Conservation (phyloP, 2,329 filamentous ascomycete species). For the Ophiocordyceps robertsii region DNA sequence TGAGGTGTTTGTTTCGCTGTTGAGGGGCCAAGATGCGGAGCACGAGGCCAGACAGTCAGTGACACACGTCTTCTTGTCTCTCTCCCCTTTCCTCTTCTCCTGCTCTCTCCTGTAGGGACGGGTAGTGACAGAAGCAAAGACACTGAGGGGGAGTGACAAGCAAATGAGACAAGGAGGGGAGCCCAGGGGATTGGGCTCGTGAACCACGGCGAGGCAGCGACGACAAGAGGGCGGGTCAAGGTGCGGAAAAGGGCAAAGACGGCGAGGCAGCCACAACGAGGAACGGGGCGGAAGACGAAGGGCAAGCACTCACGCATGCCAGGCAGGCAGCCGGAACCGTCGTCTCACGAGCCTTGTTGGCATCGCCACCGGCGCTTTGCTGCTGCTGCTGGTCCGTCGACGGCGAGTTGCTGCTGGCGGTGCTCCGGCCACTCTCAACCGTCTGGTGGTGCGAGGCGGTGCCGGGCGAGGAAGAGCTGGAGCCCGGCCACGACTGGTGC, state of each 20-base stretch:
- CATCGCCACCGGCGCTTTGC: conserved; percentile 1
- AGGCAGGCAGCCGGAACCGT: conserved; percentile 39
- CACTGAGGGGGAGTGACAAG: too few relatives aligned
- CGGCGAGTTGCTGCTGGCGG: conserved; percentile 1
- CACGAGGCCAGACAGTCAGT: too few relatives aligned
- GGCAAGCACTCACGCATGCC: conserved; percentile 32
- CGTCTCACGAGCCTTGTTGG: conserved; percentile 12
- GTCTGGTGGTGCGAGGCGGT: not conserved
- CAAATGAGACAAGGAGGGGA: too few relatives aligned
- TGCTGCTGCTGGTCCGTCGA: not conserved
- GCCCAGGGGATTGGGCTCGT: too few relatives aligned
- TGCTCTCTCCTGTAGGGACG: too few relatives aligned
- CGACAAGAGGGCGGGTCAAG: too few relatives aligned
- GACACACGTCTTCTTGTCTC: too few relatives aligned
- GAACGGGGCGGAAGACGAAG: too few relatives aligned
- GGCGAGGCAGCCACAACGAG: not conserved
- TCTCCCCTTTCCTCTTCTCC: too few relatives aligned
- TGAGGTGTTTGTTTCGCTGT: conserved; percentile 54
- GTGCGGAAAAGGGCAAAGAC: conserved; percentile 1
- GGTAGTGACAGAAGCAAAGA: too few relatives aligned
- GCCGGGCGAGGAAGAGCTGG: not conserved
- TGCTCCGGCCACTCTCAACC: not conserved
- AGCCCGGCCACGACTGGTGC: not conserved
- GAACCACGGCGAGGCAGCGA: too few relatives aligned
- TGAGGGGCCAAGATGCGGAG: too few relatives aligned